Conservation (phyloP, 2,329 filamentous ascomycete species). For the Ophiocordyceps camponoti-leonardi region DNA sequence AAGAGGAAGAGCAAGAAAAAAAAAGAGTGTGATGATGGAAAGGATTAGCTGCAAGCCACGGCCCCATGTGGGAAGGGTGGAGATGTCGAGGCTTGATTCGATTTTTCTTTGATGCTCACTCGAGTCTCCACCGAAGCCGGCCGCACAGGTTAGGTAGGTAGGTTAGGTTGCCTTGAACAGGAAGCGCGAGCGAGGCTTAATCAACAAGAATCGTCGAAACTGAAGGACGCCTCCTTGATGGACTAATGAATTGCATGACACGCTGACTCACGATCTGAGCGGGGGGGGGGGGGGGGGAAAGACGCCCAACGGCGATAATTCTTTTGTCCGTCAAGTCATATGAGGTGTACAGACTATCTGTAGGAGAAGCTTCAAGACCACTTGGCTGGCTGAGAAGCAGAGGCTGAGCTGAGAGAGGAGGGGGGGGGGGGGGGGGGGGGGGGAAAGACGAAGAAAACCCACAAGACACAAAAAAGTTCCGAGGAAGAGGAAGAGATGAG, state of each 20-base stretch:
- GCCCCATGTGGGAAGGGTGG: conserved; percentile 11
- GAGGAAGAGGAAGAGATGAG: conserved; percentile 1
- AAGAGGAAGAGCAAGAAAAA: neutral
- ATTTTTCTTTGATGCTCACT: neutral
- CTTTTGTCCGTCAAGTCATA: neutral
- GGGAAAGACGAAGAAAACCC: too few relatives aligned
- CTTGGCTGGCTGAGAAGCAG: too few relatives aligned
- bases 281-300: too few relatives aligned
- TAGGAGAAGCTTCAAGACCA: neutral
- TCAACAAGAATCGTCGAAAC: neutral
- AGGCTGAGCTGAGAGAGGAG: too few relatives aligned
- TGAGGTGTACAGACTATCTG: too few relatives aligned
- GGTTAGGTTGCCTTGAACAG: neutral
- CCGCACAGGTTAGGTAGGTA: too few relatives aligned
- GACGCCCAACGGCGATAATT: neutral
- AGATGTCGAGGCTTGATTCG: conserved; percentile 9
- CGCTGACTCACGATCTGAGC: conserved; percentile 2
- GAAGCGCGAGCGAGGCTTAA: neutral
- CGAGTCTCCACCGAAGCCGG: neutral
- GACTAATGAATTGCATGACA: neutral
- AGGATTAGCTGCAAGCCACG: conserved; percentile 13
- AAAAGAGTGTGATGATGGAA: conserved; percentile 5
- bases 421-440: too few relatives aligned
- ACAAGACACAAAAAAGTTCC: too few relatives aligned
- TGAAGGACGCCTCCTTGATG: neutral